phyloP scores from a whole-genome alignment of 2,329 filamentous ascomycete species.

The Immersiporthe knoxdaviesiana region DNA sequence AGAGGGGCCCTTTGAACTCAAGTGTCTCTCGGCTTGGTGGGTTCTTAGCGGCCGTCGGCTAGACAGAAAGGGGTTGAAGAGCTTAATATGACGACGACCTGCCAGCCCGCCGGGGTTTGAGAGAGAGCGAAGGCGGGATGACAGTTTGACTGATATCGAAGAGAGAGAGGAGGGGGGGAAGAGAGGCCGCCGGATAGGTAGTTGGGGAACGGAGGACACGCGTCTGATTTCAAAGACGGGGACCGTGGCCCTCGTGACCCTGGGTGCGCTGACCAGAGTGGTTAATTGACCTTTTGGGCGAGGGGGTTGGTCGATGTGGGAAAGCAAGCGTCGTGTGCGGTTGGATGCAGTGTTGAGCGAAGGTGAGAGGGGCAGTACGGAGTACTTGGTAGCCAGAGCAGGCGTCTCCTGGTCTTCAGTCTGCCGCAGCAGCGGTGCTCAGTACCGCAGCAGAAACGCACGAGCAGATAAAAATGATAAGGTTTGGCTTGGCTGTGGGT shows the following conservation, averaged over 20 bases:
- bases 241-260: not conserved
- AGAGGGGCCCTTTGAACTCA: not conserved
- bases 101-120: not conserved
- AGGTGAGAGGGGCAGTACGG: not conserved
- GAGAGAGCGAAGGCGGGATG: conserved; percentile 4
- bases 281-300: not conserved
- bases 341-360: not conserved
- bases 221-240: not conserved
- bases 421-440: not conserved
- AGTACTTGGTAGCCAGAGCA: too few species aligned
- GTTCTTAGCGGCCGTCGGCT: not conserved
- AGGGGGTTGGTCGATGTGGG: not conserved
- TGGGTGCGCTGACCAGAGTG: not conserved
- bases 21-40: not conserved
- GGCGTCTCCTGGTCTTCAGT: not conserved
- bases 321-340: not conserved
- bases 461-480: not conserved
- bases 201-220: conserved; percentile 1
- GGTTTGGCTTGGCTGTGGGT: not conserved
- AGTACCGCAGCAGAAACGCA: not conserved
- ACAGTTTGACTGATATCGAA: not conserved
- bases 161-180: not conserved
- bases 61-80: conserved; percentile 11
- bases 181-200: not conserved
- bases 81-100: conserved; percentile 7